These are phyloP conservation scores for Coniferiporia sulphurascens DNA, from an alignment of 1,284 basidiomycete species.

Conservation along the genomic window DNA sequence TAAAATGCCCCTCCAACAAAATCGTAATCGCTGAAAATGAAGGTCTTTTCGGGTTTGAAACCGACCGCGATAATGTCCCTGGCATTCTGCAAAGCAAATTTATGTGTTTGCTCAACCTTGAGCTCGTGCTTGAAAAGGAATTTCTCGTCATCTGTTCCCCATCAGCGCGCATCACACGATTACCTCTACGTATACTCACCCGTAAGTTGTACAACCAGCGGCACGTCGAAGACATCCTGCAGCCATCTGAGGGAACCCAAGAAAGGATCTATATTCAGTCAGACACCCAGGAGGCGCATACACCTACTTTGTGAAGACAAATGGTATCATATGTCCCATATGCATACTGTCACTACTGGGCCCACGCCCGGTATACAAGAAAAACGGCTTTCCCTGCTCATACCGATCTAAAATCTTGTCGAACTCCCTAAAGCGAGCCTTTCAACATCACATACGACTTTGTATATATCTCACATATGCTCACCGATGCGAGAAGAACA, in stretches of 20 bases:
- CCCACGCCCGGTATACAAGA: slow-evolving; percentile 96
- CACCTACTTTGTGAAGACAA: slow-evolving; percentile 91
- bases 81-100: slow-evolving; percentile 84
- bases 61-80: slow-evolving; percentile 96
- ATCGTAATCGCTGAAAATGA: slow-evolving; percentile 93
- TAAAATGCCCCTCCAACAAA: slow-evolving; percentile 93
- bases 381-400: slow-evolving; percentile 97
- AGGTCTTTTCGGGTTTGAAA: slow-evolving; percentile 90
- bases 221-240: slow-evolving; percentile 94
- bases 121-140: slow-evolving; percentile 96
- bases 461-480: slow-evolving; percentile 23
- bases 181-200: slow-evolving; percentile 38
- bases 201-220: slow-evolving; percentile 92
- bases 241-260: slow-evolving; percentile 64
- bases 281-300: not conserved
- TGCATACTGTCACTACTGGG: slow-evolving; percentile 98
- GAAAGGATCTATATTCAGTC: slow-evolving; percentile 6
- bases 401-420: slow-evolving; percentile 92
- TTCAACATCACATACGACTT: slow-evolving; percentile 8
- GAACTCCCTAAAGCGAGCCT: slow-evolving; percentile 64
- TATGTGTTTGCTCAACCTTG: slow-evolving; percentile 84
- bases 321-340: slow-evolving; percentile 96
- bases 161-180: slow-evolving; percentile 9
- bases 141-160: slow-evolving; percentile 89
- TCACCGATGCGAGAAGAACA: slow-evolving; percentile 97